Conservation (phyloP, 768 basidiomycete species). For the Cystobasidium ongulense region DNA sequence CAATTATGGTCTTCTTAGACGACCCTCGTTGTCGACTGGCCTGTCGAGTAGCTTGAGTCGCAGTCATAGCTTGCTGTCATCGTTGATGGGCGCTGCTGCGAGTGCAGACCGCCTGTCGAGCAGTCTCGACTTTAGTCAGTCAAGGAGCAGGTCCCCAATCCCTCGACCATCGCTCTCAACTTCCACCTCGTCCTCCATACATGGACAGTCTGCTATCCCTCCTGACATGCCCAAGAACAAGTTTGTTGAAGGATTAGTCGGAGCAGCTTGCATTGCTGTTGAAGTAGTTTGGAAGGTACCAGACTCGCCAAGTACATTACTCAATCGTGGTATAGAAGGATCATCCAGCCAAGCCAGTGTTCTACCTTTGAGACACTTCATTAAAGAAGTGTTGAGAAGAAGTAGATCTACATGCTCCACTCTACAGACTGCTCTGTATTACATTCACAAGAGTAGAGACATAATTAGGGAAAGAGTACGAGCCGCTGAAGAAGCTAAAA, state of each 20-base stretch:
- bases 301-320: not conserved
- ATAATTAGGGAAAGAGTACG: slow-evolving; percentile 59
- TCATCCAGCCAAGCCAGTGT: slow-evolving; percentile 6
- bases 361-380: slow-evolving; percentile 50
- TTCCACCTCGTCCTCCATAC: not conserved
- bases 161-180: not conserved
- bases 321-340: not conserved
- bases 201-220: not conserved
- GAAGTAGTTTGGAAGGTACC: slow-evolving; percentile 28
- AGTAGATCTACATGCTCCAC: slow-evolving; percentile 75
- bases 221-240: slow-evolving; percentile 4
- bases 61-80: not conserved
- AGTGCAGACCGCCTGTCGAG: not conserved
- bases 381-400: slow-evolving; percentile 78
- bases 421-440: slow-evolving; percentile 78
- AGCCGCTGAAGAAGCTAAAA: slow-evolving; percentile 51
- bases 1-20: not conserved
- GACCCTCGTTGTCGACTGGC: not conserved
- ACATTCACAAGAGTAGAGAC: slow-evolving; percentile 65
- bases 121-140: not conserved
- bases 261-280: slow-evolving; percentile 31
- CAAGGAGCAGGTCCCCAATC: not conserved
- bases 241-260: slow-evolving; percentile 34
- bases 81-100: not conserved
- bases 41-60: not conserved